These are phyloP conservation scores for Auricularia heimuer DNA, from an alignment of 768 basidiomycete species.

Conservation along the genomic window DNA sequence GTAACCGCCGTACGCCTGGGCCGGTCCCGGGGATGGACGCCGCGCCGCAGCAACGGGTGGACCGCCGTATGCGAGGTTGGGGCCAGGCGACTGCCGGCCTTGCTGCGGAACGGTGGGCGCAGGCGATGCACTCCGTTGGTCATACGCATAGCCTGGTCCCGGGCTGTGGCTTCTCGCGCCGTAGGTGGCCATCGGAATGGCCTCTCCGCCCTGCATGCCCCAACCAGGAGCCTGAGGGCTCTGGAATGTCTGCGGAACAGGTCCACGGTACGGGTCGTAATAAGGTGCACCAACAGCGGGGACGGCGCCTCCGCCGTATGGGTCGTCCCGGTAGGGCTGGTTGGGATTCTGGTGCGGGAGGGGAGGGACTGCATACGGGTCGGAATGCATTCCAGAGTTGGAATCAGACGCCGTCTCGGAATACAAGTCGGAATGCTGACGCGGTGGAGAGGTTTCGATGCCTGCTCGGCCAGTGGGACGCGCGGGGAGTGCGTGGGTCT, in stretches of 20 bases:
- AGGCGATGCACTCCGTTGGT: not conserved
- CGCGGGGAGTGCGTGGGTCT: constrained; percentile 57
- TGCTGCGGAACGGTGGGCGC: constrained; percentile 1
- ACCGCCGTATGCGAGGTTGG: constrained; percentile 34
- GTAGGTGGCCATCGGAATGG: constrained; percentile 57
- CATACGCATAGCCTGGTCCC: constrained; percentile 16
- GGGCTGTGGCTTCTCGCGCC: constrained; percentile 10
- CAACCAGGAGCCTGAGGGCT: constrained; percentile 26
- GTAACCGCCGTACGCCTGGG: not conserved
- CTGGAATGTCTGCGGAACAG: constrained; percentile 56
- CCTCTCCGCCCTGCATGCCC: constrained; percentile 32
- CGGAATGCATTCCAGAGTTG: constrained; percentile 21
- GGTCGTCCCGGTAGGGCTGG: constrained; percentile 64
- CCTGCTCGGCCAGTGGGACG: constrained; percentile 58
- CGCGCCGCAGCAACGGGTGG: not conserved
- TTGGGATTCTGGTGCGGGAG: constrained; percentile 73
- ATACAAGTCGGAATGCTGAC: constrained; percentile 8
- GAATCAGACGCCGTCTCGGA: constrained; percentile 9
- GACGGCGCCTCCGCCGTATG: constrained; percentile 28
- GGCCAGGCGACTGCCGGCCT: constrained; percentile 37
- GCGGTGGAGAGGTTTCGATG: constrained; percentile 27
- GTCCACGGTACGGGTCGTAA: constrained; percentile 76
- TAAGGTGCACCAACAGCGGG: constrained; percentile 32
- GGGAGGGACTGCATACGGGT: constrained; percentile 78
- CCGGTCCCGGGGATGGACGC: not conserved